Evolutionary conservation across 805 yeast species (phyloP), one percentile per base, ranked within the genome.

Genomic region (Starmerella davenportii): DNA sequence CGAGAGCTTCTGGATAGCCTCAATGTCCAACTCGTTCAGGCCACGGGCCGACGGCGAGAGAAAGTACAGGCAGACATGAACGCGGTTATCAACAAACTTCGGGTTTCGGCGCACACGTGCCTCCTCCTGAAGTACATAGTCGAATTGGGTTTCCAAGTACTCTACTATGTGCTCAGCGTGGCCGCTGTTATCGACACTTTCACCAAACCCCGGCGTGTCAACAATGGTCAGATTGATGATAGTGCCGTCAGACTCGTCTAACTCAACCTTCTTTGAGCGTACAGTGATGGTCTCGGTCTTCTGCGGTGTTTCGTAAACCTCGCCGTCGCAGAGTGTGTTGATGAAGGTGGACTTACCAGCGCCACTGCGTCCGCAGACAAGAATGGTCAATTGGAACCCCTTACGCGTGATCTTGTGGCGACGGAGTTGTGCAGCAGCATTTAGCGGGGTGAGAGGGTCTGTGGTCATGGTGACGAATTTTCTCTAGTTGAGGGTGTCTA

Each of bases 71-170:
- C 84, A 71, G n/a, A 66, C 81, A 52, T 79, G 92, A 23, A 79
- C 81, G 41, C 90, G 65, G n/a, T 74, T 71, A 57, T 79, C 93
- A 30, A 62, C 63, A 42, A 71, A 70, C 36, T 80, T 65, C 20
- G 93, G 93, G 54, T 81, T 80, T 66, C 95, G 75, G 57, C 70
- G 69, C 46, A 84, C 80, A 45, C 87, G 67, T 1, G 90, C 79
- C 56, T 84, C 95, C 55, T 84, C 94, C 2, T 80, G 81, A 35
- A 84, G 65, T 0, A 79, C 54, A 14, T 46, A 64, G 47, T 78
- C 84, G 53, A 76, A 78, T 54, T 77, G 82, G 39, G 61, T 66
- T 53, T 76, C 80, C 41, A 79, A 61, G 55, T 72, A 76, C 27
- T 64, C 64, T 39, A 67, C 67, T 38, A 79, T 65, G 38, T 67